A percentile compares a stretch with the other conserved stretches of the same genome.
These are phyloP conservation scores for Dioscorea alata DNA, from an alignment of 106 monocot genomes.

Conservation along the genomic window DNA sequence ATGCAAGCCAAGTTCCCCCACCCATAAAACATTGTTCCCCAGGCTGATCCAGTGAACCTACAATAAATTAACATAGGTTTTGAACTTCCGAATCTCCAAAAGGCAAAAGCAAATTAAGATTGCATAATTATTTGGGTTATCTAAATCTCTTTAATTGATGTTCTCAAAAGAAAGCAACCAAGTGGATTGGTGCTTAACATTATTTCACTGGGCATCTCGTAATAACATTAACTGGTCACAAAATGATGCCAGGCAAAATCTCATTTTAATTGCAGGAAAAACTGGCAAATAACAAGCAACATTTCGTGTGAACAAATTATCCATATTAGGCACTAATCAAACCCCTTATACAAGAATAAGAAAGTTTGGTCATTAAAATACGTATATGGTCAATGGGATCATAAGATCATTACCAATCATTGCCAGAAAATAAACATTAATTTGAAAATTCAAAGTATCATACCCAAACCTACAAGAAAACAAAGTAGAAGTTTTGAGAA, in stretches of 20 bases:
- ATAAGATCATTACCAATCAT: too few relatives aligned
- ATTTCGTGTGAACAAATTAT: too few relatives aligned
- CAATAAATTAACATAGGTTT: neutral
- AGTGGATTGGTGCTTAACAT: neutral
- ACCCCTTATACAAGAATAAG: too few relatives aligned
- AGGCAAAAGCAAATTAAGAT: neutral
- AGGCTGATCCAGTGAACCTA: slow-evolving; percentile 73
- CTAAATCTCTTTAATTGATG: neutral
- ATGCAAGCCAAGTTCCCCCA: slow-evolving; percentile 74
- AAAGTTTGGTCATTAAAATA: too few relatives aligned
- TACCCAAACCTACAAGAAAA: neutral
- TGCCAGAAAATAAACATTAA: neutral
- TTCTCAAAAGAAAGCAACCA: too few relatives aligned
- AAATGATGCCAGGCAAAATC: too few relatives aligned
- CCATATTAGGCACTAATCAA: too few relatives aligned
- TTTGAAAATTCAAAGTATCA: neutral
- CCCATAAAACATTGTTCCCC: slow-evolving; percentile 61
- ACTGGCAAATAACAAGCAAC: too few relatives aligned
- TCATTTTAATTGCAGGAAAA: too few relatives aligned
- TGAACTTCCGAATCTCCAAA: too few relatives aligned
- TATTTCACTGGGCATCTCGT: neutral
- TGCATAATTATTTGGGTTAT: neutral
- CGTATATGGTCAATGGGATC: too few relatives aligned
- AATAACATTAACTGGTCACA: too few relatives aligned
- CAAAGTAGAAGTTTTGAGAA: neutral